Percentiles rank a stretch among this genome's conserved stretches.
Evolutionary conservation across 2,329 filamentous ascomycete species (phyloP).

Genomic region (Blastomyces gilchristii): DNA sequence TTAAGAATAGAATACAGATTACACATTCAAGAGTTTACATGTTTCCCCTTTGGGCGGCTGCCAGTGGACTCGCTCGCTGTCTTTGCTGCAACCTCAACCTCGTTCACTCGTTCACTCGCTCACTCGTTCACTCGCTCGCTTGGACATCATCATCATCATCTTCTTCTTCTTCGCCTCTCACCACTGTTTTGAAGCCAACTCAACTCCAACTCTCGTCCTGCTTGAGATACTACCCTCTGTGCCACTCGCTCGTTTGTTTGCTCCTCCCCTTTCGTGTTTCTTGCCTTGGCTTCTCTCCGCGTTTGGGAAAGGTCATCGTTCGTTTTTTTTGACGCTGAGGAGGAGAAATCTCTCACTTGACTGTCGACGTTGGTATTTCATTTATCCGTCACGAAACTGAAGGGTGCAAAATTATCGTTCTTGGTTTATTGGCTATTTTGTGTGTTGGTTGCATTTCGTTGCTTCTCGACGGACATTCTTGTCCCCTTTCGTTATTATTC

Average conservation of each 20-base stretch:
- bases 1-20: too few species aligned
- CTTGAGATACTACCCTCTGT: neutral
- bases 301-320: neutral
- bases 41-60: neutral
- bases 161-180: neutral
- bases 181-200: neutral
- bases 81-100: neutral
- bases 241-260: neutral
- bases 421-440: neutral
- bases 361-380: neutral
- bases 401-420: neutral
- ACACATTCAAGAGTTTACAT: neutral
- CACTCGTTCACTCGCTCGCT: neutral
- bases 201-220: neutral
- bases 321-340: neutral
- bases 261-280: neutral
- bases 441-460: neutral
- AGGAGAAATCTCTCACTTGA: neutral
- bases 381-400: neutral
- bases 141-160: neutral
- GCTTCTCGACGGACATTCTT: neutral
- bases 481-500: neutral
- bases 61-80: neutral
- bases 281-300: neutral
- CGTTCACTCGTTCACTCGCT: neutral